Conservation (phyloP, 2,329 filamentous ascomycete species). For the Penicillium sp. region DNA sequence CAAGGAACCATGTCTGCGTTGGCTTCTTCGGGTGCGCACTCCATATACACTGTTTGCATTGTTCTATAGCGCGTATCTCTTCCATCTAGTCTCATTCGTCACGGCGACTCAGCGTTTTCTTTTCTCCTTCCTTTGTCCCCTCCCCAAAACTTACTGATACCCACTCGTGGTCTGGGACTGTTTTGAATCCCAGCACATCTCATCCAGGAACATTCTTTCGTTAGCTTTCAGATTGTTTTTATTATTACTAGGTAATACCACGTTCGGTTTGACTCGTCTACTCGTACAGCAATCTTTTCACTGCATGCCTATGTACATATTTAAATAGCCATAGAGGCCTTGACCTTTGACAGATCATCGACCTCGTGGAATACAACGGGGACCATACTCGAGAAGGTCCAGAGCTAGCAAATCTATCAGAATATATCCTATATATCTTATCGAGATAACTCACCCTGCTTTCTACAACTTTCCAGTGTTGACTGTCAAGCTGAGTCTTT, state of each 20-base stretch:
- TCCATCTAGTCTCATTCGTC: conserved; percentile 13
- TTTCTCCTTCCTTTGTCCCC: conserved; percentile 1
- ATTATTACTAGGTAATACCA: background rate
- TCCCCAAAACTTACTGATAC: background rate
- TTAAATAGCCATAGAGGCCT: background rate
- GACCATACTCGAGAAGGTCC: background rate
- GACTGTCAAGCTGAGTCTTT: background rate
- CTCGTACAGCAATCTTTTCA: background rate
- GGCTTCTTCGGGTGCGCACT: background rate
- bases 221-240: background rate
- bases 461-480: background rate
- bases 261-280: background rate
- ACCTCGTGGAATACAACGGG: background rate
- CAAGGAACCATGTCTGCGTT: background rate
- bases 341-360: background rate
- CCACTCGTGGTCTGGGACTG: background rate
- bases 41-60: conserved; percentile 10
- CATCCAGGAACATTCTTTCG: background rate
- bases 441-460: background rate
- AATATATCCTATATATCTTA: background rate
- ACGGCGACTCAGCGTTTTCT: conserved; percentile 14
- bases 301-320: background rate
- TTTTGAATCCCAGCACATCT: background rate
- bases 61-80: conserved; percentile 14
- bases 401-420: background rate